Evolutionary conservation across 2,329 filamentous ascomycete species (phyloP), one percentile per base, ranked within the genome.

Genomic region (Phoma sp.): DNA sequence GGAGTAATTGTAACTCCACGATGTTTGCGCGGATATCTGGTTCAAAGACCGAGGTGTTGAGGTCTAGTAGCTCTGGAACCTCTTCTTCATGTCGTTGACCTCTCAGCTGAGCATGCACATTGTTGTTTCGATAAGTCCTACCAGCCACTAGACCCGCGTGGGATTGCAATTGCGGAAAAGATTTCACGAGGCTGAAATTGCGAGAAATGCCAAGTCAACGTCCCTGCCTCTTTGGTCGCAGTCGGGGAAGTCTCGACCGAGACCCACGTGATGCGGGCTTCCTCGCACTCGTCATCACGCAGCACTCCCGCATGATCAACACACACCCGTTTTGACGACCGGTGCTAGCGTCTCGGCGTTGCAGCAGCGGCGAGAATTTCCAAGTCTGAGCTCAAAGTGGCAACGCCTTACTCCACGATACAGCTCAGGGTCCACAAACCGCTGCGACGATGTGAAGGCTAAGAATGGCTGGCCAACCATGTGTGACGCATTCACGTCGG

Each of bases 341-440:
- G 47, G 11, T 30, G 29, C 53, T 52, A 56, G 48, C 30, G 47
- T 22, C 33, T 46, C 8, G 47, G 40, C 27, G 23, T 2, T 47
- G 32, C 42, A 8, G n/a, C 7, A 47, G 61, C 70, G 70, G 69
- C 63, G 66, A 66, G 47, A 71, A 65, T 71, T 72, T 40, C 70
- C 55, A 13, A 43, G 27, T 62, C 58, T 29, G 55, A 58, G 29
- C 36, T 22, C 33, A 30, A 43, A 46, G 44, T 51, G 63, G 58
- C 52, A 25, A 35, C 41, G 38, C 56, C 45, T 52, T 59, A 36
- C 58, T 41, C 27, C 42, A 62, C 8, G 14, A 57, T 41, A 62
- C 43, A 41, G 18, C 39, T 49, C 44, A 43, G 44, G 53, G 41
- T 57, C 53, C 60, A 62, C 45, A 55, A 52, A 44, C 51, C 57